Base-by-base conservation (phyloP, 139 green algal genomes). In the Eudorina sp. region DNA sequence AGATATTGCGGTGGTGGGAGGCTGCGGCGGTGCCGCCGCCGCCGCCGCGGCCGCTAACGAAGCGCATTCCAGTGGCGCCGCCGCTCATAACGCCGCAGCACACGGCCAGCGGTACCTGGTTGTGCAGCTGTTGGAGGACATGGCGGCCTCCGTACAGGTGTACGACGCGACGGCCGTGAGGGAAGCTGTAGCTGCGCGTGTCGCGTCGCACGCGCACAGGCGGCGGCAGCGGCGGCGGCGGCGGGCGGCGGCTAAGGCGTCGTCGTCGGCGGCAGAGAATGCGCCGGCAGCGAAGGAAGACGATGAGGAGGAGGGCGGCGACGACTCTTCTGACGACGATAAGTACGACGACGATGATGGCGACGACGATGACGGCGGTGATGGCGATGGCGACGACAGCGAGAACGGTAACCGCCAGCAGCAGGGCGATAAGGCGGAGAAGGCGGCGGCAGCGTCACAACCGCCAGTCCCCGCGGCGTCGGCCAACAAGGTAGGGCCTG, bases 91-190 rank as follows among this genome's bases (percentile, higher is more conserved):
- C 53, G 40, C 34, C 58, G 8, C 31, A 23, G 27, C 25, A 2
- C 7, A 43, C n/a, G 43, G 41, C 13, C 19, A 9, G 16, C 66
- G 46, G 2, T 81, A 69, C 46, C 66, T 88, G 31, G 82, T 69
- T 3, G 66, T 88, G n/a, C 82, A 80, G 16, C 80, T 40, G 36
- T 36, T 88, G 25, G 34, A 58, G 66, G 66, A 29, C 21, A 88
- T 88, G 82, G 48, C 80, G 82, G 82, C 66, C 3, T 7, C 48
- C 6, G 66, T 88, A 21, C 34, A 72, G 23, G 82, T 88, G 82
- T 88, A 88, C 66, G 66, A 80, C 66, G 31, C 78, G 3, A n/a
- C 27, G 4, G 31, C 16, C 18, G 58, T 75, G 40, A 43, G 46
- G 40, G 40, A 75, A 38, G 9, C 0, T 14, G 79, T 85, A 38